Conservation (phyloP, 345 rosid species). For the Noccaea caerulescens region DNA sequence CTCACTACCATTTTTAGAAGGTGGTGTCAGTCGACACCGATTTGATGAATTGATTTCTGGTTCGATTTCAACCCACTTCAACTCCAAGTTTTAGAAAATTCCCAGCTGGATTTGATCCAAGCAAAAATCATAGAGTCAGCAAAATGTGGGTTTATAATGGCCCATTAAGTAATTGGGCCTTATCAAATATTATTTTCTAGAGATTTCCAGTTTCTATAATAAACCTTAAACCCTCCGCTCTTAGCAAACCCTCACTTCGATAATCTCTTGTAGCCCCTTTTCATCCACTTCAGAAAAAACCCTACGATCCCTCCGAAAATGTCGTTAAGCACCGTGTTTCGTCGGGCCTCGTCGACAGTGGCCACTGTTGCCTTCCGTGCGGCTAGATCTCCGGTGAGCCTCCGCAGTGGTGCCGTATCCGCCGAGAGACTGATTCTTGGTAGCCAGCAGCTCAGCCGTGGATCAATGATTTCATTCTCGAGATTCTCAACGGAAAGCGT, state of each 20-base stretch:
- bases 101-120: neutral
- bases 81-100: too few species aligned
- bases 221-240: slow-evolving; percentile 28
- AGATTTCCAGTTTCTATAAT: neutral
- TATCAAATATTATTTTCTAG: neutral
- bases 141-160: neutral
- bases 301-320: slow-evolving; percentile 36
- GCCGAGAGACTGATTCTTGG: slow-evolving; percentile 32
- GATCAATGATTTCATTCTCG: slow-evolving; percentile 14
- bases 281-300: slow-evolving; percentile 5
- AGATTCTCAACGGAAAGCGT: slow-evolving; percentile 45
- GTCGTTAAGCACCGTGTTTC: slow-evolving; percentile 47
- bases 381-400: slow-evolving; percentile 44
- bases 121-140: neutral
- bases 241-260: slow-evolving; percentile 37
- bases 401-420: slow-evolving; percentile 32
- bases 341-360: slow-evolving; percentile 51
- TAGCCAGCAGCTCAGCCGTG: slow-evolving; percentile 35
- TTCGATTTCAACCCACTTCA: too few species aligned
- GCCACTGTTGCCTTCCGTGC: slow-evolving; percentile 50
- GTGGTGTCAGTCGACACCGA: too few species aligned
- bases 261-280: neutral
- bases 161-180: slow-evolving; percentile 14
- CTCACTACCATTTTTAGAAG: too few species aligned
- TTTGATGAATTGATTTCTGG: too few species aligned